Conservation (phyloP, 2,329 filamentous ascomycete species). For the Sclerotinia nivalis region DNA sequence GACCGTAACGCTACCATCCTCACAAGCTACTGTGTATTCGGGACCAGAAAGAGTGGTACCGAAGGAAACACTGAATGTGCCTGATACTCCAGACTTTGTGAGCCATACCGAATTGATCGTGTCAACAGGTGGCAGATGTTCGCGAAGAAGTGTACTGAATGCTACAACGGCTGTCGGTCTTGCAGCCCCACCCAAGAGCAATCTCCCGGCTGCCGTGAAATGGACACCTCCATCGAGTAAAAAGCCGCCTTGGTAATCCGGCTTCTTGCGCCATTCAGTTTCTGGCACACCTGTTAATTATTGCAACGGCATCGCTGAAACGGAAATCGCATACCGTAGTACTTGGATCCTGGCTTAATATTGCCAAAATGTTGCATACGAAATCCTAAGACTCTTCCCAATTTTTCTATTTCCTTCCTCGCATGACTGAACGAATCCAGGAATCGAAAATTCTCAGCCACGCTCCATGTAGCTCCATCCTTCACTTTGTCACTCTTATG, state of each 20-base stretch:
- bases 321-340: conserved; percentile 39
- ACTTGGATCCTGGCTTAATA: conserved; percentile 50
- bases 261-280: conserved; percentile 65
- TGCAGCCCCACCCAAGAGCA: conserved; percentile 51
- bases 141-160: conserved; percentile 36
- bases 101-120: conserved; percentile 41
- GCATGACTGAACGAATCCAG: conserved; percentile 56
- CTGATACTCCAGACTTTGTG: conserved; percentile 38
- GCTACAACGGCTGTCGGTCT: conserved; percentile 35
- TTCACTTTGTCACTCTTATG: conserved; percentile 45
- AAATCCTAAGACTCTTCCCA: conserved; percentile 59
- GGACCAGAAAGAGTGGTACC: conserved; percentile 38
- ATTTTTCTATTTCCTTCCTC: conserved; percentile 48
- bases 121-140: conserved; percentile 40
- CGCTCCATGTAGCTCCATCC: conserved; percentile 50
- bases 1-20: conserved; percentile 39
- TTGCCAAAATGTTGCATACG: conserved; percentile 48
- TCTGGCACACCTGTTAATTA: conserved; percentile 36
- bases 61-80: conserved; percentile 40
- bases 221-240: conserved; percentile 76
- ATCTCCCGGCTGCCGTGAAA: conserved; percentile 62
- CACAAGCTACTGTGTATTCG: conserved; percentile 40
- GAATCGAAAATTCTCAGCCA: conserved; percentile 76
- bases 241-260: conserved; percentile 74
- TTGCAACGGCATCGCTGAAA: not conserved